Evolutionary conservation across 75 land plant species (phyloP).

Genomic region (Ceratopteris richardii): DNA sequence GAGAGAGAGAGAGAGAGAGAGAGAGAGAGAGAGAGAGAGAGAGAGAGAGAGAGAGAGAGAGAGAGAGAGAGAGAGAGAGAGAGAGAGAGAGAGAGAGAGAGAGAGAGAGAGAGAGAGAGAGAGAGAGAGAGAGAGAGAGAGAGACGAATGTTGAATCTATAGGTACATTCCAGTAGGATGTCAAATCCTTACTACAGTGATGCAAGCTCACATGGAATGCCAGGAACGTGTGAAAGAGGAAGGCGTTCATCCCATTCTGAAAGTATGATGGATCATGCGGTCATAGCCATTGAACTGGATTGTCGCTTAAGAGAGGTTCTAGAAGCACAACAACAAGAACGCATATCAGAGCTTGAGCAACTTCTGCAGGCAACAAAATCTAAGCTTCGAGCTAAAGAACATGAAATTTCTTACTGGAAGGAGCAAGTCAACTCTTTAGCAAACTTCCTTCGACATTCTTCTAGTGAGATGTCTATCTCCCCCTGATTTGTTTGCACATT

Average conservation of each 20-base stretch:
- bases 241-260: background rate
- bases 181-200: background rate
- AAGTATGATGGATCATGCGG: background rate
- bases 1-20: too few relatives aligned
- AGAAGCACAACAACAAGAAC: slow-evolving; percentile 4
- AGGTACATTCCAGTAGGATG: background rate
- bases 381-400: slow-evolving; percentile 2
- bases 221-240: background rate
- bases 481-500: too few relatives aligned
- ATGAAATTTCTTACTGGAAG: background rate
- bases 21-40: too few relatives aligned
- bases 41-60: too few relatives aligned
- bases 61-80: too few relatives aligned
- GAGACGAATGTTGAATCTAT: background rate
- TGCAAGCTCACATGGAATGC: background rate
- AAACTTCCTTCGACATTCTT: too few relatives aligned
- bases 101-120: too few relatives aligned
- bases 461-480: too few relatives aligned
- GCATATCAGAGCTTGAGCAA: slow-evolving; percentile 1
- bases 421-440: background rate
- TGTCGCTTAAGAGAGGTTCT: background rate
- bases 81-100: too few relatives aligned
- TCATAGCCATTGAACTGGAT: background rate
- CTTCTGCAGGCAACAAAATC: background rate
- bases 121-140: too few relatives aligned